Base-by-base conservation (phyloP, 2,329 filamentous ascomycete species). In the Canariomyces notabilis region DNA sequence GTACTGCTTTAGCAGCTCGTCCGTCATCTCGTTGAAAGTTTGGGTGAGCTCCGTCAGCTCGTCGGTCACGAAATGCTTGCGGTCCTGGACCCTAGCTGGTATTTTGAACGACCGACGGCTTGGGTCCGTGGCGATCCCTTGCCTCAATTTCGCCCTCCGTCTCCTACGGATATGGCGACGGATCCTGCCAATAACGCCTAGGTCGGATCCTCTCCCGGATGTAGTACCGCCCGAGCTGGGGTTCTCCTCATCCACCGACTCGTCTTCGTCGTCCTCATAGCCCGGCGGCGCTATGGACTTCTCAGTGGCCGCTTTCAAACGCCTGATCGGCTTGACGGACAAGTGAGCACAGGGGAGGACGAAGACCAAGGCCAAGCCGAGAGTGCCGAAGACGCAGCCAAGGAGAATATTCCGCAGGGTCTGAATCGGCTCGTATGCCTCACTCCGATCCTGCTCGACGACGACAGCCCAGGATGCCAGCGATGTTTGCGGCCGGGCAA, bases 1-100 rank as follows among this genome's bases (percentile, higher is more conserved):
- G 60, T 95, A 96, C 59, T 95, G 89, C 67, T 88, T 86, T 59
- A 87, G 77, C 36, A 96, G 70, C 66, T 95, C 89, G 52, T 95
- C 88, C 1, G 85, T 87, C 90, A 95, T 96, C 58, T 90, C 86
- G 61, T 95, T 96, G 70, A 94, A 96, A 0, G 87, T 94, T 32
- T 71, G 72, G 0, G 87, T 93, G 12, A 94, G 73, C 61, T 95
- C 89, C 0, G 89, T 94, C 22, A 85, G 66, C 61, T 96, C 90
- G 61, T 96, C 90, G 1, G 86, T 86, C 42, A 96, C 73, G 31
- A 82, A 73, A 59, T 90, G 85, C 52, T 82, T 86, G 18, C 80
- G 74, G 46, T 89, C 83, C 44, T 80, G 80, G 8, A 96, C 90
- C 61, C 87, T 89, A 12, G 80, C 81, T 0, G 90, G 90, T 33